Conservation (phyloP, 164 flowering plant species). For the Dillenia turbinata region DNA sequence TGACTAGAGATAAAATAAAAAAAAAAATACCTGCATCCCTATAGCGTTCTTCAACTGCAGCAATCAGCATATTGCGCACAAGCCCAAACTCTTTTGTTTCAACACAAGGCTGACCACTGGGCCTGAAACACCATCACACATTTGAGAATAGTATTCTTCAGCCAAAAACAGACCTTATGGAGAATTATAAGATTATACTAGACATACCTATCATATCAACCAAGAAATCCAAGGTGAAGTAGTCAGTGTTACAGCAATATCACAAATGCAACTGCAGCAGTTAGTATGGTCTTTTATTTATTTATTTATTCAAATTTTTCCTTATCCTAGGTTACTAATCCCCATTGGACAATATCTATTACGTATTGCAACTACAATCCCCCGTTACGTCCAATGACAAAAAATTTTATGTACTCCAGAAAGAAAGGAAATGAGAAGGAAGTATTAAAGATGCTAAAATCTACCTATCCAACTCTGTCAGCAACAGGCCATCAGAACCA, state of each 20-base stretch:
- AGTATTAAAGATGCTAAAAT: not conserved
- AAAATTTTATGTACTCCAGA: too few relatives aligned
- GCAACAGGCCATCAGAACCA: conserved; percentile 71
- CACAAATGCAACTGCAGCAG: too few relatives aligned
- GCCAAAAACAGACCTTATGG: not conserved
- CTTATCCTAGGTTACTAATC: too few relatives aligned
- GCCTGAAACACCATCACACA: conserved; percentile 46
- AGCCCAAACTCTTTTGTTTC: conserved; percentile 85
- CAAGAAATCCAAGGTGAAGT: too few relatives aligned
- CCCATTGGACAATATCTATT: too few relatives aligned
- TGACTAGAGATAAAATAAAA: not conserved
- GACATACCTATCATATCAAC: too few relatives aligned
- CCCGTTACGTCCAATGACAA: too few relatives aligned
- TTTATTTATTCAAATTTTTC: too few relatives aligned
- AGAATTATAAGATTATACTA: too few relatives aligned
- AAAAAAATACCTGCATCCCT: conserved; percentile 72
- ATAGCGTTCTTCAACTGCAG: conserved; percentile 88
- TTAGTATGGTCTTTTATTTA: too few relatives aligned
- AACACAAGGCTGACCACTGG: conserved; percentile 76
- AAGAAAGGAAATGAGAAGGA: not conserved
- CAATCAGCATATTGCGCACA: conserved; percentile 79
- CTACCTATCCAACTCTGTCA: conserved; percentile 78
- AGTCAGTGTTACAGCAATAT: too few relatives aligned
- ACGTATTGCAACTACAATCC: too few relatives aligned
- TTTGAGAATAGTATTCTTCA: not conserved